Percentiles rank a stretch among this genome's conserved stretches.
Evolutionary conservation across 345 rosid genomes (phyloP).

Genomic region (Dovyalis caffra): DNA sequence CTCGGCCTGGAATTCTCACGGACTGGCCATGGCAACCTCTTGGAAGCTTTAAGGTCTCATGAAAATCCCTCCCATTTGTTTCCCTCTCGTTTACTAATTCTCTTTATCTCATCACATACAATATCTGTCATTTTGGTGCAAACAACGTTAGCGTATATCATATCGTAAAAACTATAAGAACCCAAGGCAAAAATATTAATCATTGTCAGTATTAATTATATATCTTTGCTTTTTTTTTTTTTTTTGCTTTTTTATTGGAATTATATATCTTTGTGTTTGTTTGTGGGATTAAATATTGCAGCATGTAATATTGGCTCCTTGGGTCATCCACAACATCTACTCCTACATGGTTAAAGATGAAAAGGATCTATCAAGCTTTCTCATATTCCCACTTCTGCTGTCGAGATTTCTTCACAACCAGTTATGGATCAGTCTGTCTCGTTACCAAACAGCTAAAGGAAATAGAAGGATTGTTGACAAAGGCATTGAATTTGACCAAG

Average conservation of each 20-base stretch:
- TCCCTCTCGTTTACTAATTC: neutral
- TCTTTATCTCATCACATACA: neutral
- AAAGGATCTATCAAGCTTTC: constrained; percentile 32
- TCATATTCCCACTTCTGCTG: constrained; percentile 41
- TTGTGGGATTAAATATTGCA: constrained; percentile 1
- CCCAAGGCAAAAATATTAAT: too few species aligned
- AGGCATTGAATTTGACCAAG: constrained; percentile 74
- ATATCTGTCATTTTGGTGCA: too few species aligned
- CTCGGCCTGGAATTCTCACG: constrained; percentile 58
- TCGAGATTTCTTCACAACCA: constrained; percentile 66
- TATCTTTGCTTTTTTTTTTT: too few species aligned
- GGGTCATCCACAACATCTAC: constrained; percentile 35
- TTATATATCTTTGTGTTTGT: neutral
- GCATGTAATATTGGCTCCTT: constrained; percentile 55
- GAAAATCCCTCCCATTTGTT: too few species aligned
- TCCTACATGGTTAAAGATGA: constrained; percentile 23
- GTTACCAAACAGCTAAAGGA: constrained; percentile 62
- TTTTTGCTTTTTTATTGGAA: neutral
- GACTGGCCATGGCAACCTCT: constrained; percentile 71
- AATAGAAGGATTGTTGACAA: constrained; percentile 55
- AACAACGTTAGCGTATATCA: too few species aligned
- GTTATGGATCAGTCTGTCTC: constrained; percentile 62
- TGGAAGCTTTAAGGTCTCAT: constrained; percentile 53
- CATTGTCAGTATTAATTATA: too few species aligned
- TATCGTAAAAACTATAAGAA: too few species aligned